Percentiles rank a stretch among this genome's conserved stretches.
These are phyloP conservation scores for Huntiella decipiens DNA, from an alignment of 2,329 filamentous ascomycete species.

Conservation along the genomic window DNA sequence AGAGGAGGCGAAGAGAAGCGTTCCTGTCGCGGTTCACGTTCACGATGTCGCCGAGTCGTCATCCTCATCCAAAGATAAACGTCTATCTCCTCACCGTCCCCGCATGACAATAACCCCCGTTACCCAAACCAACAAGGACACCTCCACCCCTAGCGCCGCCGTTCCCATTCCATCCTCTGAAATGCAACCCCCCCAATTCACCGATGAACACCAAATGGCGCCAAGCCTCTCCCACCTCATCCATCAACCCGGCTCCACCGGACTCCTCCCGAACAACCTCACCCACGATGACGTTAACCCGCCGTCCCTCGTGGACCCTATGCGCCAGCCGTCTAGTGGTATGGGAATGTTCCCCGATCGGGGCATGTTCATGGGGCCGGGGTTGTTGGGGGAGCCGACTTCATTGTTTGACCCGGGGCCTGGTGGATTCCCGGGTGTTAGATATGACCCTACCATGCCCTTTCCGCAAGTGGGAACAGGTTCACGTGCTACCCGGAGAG, in stretches of 20 bases:
- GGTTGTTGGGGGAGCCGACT: conserved; percentile 37
- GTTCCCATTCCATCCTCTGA: conserved; percentile 47
- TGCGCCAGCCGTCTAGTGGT: conserved; percentile 41
- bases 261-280: conserved; percentile 30
- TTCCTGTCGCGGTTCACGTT: not conserved
- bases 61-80: not conserved
- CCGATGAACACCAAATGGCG: conserved; percentile 72
- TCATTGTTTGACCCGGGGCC: no score
- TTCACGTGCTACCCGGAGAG: no score
- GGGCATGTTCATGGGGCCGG: conserved; percentile 29
- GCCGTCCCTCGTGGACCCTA: conserved; percentile 65
- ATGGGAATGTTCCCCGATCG: conserved; percentile 36
- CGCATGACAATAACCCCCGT: conserved; percentile 42
- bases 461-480: no score
- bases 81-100: not conserved
- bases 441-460: no score
- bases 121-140: conserved; percentile 30
- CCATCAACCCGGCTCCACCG: not conserved
- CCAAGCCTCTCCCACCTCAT: conserved; percentile 19
- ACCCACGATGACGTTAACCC: conserved; percentile 81
- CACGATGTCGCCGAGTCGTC: not conserved
- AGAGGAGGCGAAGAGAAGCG: not conserved
- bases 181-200: conserved; percentile 75
- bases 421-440: no score
- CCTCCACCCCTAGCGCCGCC: conserved; percentile 1